A percentile compares a stretch with the other conserved stretches of the same genome.
These are phyloP conservation scores for Eucalyptus curtisii DNA, from an alignment of 345 rosid genomes.

Conservation along the genomic window DNA sequence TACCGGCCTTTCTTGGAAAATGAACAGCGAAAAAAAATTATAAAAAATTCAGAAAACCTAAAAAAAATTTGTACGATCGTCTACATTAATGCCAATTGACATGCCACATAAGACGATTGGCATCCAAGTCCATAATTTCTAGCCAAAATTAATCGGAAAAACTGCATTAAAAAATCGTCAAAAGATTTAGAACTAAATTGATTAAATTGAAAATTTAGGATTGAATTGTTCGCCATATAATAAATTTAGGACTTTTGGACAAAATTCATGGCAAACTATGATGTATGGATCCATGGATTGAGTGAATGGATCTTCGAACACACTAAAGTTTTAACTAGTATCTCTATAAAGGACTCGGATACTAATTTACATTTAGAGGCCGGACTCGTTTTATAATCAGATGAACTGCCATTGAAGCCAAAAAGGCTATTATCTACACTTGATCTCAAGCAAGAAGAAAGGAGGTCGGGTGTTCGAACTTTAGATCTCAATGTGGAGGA, in stretches of 20 bases:
- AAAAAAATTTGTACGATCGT: fast-evolving
- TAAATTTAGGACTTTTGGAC: not conserved
- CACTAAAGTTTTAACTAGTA: not conserved
- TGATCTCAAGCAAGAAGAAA: not conserved
- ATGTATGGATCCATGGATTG: not conserved
- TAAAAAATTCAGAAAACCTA: no score
- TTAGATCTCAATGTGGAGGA: not conserved
- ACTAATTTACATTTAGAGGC: not conserved
- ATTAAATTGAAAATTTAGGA: no score
- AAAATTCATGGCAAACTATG: not conserved
- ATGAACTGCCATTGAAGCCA: not conserved
- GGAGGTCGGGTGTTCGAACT: not conserved
- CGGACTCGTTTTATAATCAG: not conserved
- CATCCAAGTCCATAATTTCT: no score
- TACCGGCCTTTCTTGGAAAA: fast-evolving
- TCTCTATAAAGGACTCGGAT: not conserved
- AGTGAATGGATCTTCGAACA: not conserved
- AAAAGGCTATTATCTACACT: not conserved
- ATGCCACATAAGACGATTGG: not conserved
- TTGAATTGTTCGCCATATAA: not conserved
- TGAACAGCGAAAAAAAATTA: fast-evolving
- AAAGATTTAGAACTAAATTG: no score
- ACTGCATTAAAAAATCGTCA: fast-evolving
- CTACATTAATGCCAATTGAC: no score
- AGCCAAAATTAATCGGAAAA: fast-evolving